Evolutionary conservation across 176 grass and related monocot species (phyloP), one percentile per base, ranked within the genome.

Genomic region (Eragrostis curvula): DNA sequence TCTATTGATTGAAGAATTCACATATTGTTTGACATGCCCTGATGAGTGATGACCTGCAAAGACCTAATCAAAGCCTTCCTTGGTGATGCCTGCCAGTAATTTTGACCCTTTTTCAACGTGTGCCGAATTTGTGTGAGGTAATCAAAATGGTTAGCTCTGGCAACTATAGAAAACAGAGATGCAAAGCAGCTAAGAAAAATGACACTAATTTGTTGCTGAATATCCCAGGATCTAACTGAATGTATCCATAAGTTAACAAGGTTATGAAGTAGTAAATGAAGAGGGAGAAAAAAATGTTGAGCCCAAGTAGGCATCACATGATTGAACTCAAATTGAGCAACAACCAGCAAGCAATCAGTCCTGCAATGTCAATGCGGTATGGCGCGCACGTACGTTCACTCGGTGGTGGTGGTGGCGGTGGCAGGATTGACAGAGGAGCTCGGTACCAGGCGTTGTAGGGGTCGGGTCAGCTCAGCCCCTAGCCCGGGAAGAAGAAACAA

Each of bases 1-100:
- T 39, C 82, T 76, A 91, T 90, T 81, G 85, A 94, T 92, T 89
- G 87, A 78, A 43, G 39, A 53, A 14, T 42, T 79, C 63, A 80
- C 69, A 77, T 74, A 51, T 64, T 50, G 77, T 23, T 64, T 63
- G 46, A 3, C 43, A 23, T 48, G 15, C 18, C 70, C 29, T n/a
- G n/a, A 43, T 58, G 23, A 53, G 17, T 82, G 32, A 24, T 77
- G 45, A 39, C 49, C 17, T 73, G 70, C 70, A 73, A 32, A 9
- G 53, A 57, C 17, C n/a, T n/a, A 21, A 20, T 5, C 16, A 20
- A 60, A 24, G n/a, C 23, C n/a, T 24, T 2, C 51, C 51, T 23
- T n/a, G 12, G 15, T 16, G 59, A 63, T 66, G 62, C 13, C 28
- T 24, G 12, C 47, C 53, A 57, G 55, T 11, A 58, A 9, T 45